Evolutionary conservation across 768 basidiomycete genomes (phyloP).

Genomic region (Amanita rubescens): DNA sequence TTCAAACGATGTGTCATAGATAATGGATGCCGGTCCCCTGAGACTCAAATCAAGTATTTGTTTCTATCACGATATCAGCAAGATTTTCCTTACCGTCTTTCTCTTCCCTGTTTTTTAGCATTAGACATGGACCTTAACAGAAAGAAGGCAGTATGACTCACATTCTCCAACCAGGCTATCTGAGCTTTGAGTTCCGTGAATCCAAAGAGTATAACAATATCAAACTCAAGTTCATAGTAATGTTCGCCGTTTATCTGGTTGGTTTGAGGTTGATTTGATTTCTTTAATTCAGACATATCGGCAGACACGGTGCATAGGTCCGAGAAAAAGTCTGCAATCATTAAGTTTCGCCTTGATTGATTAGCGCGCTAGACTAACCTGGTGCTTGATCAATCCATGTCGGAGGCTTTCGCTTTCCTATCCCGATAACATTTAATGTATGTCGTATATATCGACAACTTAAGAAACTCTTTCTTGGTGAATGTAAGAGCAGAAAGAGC

Average conservation of each 20-base stretch:
- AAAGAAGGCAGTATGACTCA: constrained; percentile 10
- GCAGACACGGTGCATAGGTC: constrained; percentile 16
- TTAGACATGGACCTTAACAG: not conserved
- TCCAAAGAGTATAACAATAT: constrained; percentile 36
- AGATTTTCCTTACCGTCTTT: constrained; percentile 13
- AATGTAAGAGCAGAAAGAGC: constrained; percentile 3
- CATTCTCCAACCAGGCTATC: constrained; percentile 35
- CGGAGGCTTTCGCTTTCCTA: constrained; percentile 8
- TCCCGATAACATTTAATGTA: constrained; percentile 16
- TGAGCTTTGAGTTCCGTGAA: constrained; percentile 39
- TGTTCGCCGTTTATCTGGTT: not conserved
- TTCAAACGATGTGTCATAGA: not conserved
- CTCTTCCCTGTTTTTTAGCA: not conserved
- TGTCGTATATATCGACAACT: constrained; percentile 5
- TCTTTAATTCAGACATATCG: constrained; percentile 12
- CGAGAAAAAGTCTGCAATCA: constrained; percentile 11
- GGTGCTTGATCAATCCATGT: constrained; percentile 18
- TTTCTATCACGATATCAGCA: not conserved
- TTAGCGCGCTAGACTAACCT: constrained; percentile 4
- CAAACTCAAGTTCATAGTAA: constrained; percentile 24
- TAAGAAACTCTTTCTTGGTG: constrained; percentile 8
- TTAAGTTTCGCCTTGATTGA: not conserved
- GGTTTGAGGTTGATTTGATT: not conserved
- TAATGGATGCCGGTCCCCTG: constrained; percentile 3
- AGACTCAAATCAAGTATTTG: not conserved